phyloP scores from a whole-genome alignment of 441 rosid genomes.

The Adansonia rubrostipa region DNA sequence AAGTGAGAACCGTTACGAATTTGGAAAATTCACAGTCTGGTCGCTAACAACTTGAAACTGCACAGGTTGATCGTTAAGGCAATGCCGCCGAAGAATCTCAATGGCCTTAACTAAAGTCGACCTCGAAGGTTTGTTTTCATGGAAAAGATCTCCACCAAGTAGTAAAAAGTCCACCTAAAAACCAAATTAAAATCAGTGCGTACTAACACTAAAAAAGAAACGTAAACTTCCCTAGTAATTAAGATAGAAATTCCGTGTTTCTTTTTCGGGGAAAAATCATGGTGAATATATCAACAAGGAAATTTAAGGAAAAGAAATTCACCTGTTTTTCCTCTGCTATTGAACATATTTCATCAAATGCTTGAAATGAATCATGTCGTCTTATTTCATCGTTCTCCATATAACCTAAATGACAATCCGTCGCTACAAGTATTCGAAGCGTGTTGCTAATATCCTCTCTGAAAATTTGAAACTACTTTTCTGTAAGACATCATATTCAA shows the following conservation, averaged over 20 bases:
- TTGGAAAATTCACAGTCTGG: constrained; percentile 88
- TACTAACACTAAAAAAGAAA: constrained; percentile 6
- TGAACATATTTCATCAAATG: constrained; percentile 93
- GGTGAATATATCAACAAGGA: background rate
- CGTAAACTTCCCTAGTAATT: background rate
- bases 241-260: background rate
- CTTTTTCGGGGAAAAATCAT: background rate
- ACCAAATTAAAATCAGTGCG: constrained; percentile 25
- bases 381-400: constrained; percentile 98
- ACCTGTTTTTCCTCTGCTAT: constrained; percentile 86
- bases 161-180: constrained; percentile 90
- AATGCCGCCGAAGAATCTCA: constrained; percentile 94
- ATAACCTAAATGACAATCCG: constrained; percentile 94
- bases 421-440: constrained; percentile 84
- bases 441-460: constrained; percentile 71
- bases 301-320: background rate
- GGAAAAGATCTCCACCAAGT: constrained; percentile 97
- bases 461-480: constrained; percentile 4
- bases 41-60: constrained; percentile 99
- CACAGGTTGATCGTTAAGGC: constrained; percentile 87
- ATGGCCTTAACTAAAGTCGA: constrained; percentile 89
- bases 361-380: constrained; percentile 90
- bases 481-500: background rate
- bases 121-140: constrained; percentile 98
- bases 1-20: constrained; percentile 51